A percentile compares a stretch with the other conserved stretches of the same genome.
Conservation (phyloP, 2,329 filamentous ascomycete species). For the Cyphellophora europaea region DNA sequence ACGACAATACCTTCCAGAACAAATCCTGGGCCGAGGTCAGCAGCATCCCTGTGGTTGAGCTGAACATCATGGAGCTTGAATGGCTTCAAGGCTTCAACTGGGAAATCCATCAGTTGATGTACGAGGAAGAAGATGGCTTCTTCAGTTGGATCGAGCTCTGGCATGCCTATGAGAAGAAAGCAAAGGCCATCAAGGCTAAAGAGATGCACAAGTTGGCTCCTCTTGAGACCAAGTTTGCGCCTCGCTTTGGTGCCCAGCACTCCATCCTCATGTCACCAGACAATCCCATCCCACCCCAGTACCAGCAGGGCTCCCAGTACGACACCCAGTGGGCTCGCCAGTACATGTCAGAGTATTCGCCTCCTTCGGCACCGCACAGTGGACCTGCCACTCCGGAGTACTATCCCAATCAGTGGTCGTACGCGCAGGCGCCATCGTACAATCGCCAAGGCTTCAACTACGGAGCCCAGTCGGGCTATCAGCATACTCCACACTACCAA, state of each 20-base stretch:
- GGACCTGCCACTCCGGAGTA: slow-evolving; percentile 39
- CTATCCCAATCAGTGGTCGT: slow-evolving; percentile 34
- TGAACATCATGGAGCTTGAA: slow-evolving; percentile 78
- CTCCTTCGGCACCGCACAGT: slow-evolving; percentile 40
- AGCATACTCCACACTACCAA: slow-evolving; percentile 37
- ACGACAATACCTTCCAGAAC: slow-evolving; percentile 97
- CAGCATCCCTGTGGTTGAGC: slow-evolving; percentile 71
- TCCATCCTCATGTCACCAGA: slow-evolving; percentile 41
- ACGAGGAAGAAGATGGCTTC: slow-evolving; percentile 62
- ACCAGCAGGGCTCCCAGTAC: slow-evolving; percentile 34
- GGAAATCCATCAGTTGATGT: slow-evolving; percentile 77
- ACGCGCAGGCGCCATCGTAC: slow-evolving; percentile 30
- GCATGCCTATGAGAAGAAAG: slow-evolving; percentile 51
- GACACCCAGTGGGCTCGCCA: slow-evolving; percentile 45
- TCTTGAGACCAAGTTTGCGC: slow-evolving; percentile 55
- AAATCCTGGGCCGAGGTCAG: slow-evolving; percentile 94
- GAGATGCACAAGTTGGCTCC: slow-evolving; percentile 45
- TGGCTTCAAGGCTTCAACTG: slow-evolving; percentile 79
- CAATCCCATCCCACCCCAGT: slow-evolving; percentile 40
- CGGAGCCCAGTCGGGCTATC: slow-evolving; percentile 35
- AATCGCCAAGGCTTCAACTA: not conserved
- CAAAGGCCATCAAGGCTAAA: slow-evolving; percentile 35
- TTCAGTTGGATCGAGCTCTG: slow-evolving; percentile 56
- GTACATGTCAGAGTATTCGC: slow-evolving; percentile 40
- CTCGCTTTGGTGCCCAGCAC: slow-evolving; percentile 36